phyloP scores from a whole-genome alignment of 352 stramenopile genomes.

The Pythium catenulatum region DNA sequence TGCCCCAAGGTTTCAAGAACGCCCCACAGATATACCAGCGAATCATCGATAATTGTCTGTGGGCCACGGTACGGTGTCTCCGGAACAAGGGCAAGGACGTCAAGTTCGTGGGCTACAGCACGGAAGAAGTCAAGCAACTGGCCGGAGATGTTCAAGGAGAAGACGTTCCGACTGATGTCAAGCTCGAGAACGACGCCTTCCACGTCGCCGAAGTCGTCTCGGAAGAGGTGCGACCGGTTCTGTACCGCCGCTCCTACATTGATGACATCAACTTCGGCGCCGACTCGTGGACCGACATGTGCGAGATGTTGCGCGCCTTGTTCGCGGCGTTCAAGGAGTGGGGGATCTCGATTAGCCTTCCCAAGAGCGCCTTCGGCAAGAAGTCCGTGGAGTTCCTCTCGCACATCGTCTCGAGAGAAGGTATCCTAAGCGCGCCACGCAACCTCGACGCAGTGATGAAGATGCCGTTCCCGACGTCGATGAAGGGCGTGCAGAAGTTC shows the following conservation, averaged over 20 bases:
- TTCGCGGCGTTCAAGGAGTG: background rate
- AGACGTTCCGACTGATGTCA: no score
- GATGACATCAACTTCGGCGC: conserved; percentile 1
- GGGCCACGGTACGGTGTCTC: background rate
- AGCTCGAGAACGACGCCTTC: no score
- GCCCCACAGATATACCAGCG: conserved; percentile 48
- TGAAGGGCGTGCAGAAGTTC: conserved; percentile 49
- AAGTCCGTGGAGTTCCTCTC: conserved; percentile 36
- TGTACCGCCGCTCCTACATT: no score
- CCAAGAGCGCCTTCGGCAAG: conserved; percentile 42
- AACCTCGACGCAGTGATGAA: background rate
- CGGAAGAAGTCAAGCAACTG: background rate
- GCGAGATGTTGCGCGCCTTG: background rate
- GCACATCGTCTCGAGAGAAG: background rate
- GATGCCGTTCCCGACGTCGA: conserved; percentile 25
- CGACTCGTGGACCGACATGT: background rate
- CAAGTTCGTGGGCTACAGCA: background rate
- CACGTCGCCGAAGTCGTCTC: no score
- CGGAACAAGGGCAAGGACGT: background rate
- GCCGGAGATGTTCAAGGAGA: background rate
- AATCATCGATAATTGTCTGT: conserved; percentile 46
- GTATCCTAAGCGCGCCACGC: background rate
- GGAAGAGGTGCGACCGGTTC: no score
- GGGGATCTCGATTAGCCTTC: background rate
- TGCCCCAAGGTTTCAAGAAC: conserved; percentile 55